Evolutionary conservation across 495 filamentous ascomycete genomes (phyloP).

Genomic region (Lindgomyces ingoldianus): DNA sequence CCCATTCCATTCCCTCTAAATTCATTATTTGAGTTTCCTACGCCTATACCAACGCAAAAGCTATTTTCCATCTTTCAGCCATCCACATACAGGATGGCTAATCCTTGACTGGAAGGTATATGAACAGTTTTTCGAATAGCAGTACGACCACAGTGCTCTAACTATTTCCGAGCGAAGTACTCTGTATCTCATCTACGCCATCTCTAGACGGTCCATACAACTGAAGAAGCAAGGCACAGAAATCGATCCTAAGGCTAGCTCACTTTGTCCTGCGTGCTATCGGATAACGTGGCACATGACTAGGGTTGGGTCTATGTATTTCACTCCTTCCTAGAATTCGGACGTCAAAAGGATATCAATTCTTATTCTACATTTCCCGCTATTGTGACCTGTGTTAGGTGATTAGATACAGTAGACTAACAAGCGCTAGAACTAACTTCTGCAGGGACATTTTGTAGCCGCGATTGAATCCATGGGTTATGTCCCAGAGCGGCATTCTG

Average conservation of each 20-base stretch:
- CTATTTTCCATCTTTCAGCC: conserved; percentile 23
- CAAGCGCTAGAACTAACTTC: neutral
- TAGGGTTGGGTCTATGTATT: too few species aligned
- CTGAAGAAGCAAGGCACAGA: conserved; percentile 22
- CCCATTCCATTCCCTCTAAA: neutral
- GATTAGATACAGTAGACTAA: too few species aligned
- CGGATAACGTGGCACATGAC: too few species aligned
- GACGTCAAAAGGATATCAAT: too few species aligned
- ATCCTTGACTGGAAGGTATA: conserved; percentile 26
- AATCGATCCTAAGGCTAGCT: conserved; percentile 15
- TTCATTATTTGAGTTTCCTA: conserved; percentile 1
- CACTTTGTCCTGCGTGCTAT: neutral
- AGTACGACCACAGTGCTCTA: conserved; percentile 17
- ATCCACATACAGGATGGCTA: conserved; percentile 27
- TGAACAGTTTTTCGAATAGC: conserved; percentile 8
- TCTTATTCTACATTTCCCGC: neutral
- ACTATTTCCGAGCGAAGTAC: conserved; percentile 18
- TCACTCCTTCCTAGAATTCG: too few species aligned
- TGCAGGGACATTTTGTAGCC: conserved; percentile 18
- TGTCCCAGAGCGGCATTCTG: conserved; percentile 23
- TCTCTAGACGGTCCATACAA: conserved; percentile 21
- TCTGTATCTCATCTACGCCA: conserved; percentile 27
- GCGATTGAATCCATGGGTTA: conserved; percentile 25
- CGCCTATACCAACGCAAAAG: conserved; percentile 6
- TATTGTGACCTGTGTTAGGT: neutral